Evolutionary conservation across 257 asterid species (phyloP), one percentile per base, ranked within the genome.

Genomic region (Datura wrightii): DNA sequence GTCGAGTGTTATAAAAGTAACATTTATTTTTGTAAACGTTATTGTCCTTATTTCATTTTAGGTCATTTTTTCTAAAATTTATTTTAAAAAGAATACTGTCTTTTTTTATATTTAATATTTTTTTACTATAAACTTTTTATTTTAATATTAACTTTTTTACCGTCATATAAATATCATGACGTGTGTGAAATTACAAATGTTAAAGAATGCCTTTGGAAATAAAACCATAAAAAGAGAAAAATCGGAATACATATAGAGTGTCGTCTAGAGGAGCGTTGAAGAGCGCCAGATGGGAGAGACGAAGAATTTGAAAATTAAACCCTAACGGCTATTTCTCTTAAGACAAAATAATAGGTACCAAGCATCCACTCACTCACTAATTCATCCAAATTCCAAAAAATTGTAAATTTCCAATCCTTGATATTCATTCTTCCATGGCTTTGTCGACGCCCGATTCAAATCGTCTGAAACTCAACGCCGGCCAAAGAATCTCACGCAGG

Each of bases 401-500:
- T 54, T 53, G 83, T 34, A 39, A 48, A 3, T 7, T 83, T 59
- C 15, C 24, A 8, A 41, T 8, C 69, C 8, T n/a, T 5, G 41
- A 36, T 65, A 11, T 60, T 66, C 15, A 11, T 60, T 66, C 15
- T 52, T 65, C 82, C 14, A 92, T 90, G 91, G 93, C 82, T 83
- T 79, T 89, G n/a, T 44, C 81, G 31, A 81, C 86, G 56, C 85
- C 86, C 19, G 93, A 85, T 0, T 11, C 82, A 44, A 85, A 19
- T 50, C 84, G 80, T 11, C 79, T 39, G 11, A 88, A 88, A 84
- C 66, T 86, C 8, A 80, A 6, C 36, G 71, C 36, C 60, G 69
- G 80, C 66, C 70, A 86, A 4, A 85, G 79, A 71, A 85, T 89
- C 31, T 86, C 92, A 41, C 83, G 79, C 14, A 90, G 83, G 37